Evolutionary conservation across 2,329 filamentous ascomycete genomes (phyloP).

Genomic region (Penicillium psychrosexuale): DNA sequence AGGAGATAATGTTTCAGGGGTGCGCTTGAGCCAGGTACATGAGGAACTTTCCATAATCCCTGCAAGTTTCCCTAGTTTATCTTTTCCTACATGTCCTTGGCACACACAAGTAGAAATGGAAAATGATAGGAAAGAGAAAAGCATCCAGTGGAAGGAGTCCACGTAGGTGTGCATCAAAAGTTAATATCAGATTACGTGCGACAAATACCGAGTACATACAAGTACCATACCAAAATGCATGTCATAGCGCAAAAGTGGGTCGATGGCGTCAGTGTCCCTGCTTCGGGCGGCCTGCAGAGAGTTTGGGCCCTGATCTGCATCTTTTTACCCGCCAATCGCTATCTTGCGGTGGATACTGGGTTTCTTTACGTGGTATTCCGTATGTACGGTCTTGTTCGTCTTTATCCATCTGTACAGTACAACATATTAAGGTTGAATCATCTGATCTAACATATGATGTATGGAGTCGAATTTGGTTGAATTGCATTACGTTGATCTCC

Average conservation of each 20-base stretch:
- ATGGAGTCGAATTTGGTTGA: too few species aligned
- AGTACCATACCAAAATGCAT: constrained; percentile 9
- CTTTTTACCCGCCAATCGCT: neutral
- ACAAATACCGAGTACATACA: constrained; percentile 4
- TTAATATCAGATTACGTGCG: neutral
- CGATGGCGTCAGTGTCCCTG: constrained; percentile 26
- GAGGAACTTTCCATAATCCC: constrained; percentile 24
- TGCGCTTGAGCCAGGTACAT: constrained; percentile 10
- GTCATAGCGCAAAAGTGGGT: constrained; percentile 19
- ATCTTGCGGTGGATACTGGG: neutral
- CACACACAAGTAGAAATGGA: neutral
- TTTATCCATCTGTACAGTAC: too few species aligned
- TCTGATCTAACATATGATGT: too few species aligned
- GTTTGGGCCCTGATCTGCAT: constrained; percentile 25
- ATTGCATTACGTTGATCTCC: too few species aligned
- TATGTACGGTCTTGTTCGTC: too few species aligned
- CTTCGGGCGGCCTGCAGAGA: constrained; percentile 24
- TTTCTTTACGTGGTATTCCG: neutral
- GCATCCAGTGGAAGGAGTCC: constrained; percentile 4
- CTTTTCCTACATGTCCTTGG: neutral
- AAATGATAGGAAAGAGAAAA: neutral
- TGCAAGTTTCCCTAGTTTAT: constrained; percentile 1
- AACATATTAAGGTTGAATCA: too few species aligned
- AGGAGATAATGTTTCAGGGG: neutral
- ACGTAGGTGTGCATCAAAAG: constrained; percentile 6